Evolutionary conservation across 2,329 filamentous ascomycete species (phyloP).

Genomic region (Aspergillus versicolor): DNA sequence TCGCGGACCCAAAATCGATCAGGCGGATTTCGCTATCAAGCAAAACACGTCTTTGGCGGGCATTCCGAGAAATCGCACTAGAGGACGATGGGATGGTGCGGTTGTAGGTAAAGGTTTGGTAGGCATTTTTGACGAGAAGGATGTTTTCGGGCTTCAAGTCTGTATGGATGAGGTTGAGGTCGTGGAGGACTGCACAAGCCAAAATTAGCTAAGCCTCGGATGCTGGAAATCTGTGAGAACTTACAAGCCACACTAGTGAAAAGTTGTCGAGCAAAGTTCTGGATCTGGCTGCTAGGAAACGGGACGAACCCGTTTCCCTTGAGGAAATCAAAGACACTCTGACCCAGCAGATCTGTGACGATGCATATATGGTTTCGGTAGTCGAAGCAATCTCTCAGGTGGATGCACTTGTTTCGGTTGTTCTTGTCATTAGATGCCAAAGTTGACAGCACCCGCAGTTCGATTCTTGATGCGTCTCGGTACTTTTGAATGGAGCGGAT

Average conservation of each 20-base stretch:
- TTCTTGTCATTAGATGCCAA: constrained; percentile 85
- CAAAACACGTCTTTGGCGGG: constrained; percentile 62
- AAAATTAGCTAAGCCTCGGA: constrained; percentile 6
- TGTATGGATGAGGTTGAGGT: constrained; percentile 95
- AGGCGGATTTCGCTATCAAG: constrained; percentile 66
- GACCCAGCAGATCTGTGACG: constrained; percentile 74
- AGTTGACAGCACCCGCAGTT: constrained; percentile 87
- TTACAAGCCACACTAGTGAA: constrained; percentile 97
- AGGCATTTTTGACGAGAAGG: constrained; percentile 62
- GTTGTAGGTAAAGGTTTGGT: constrained; percentile 70
- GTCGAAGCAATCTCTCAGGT: constrained; percentile 94
- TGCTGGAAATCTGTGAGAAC: constrained; percentile 41
- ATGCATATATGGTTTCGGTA: constrained; percentile 96
- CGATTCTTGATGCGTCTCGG: constrained; percentile 90
- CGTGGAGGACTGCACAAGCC: constrained; percentile 73
- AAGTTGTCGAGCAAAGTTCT: constrained; percentile 91
- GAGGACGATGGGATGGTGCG: constrained; percentile 66
- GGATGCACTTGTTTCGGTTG: constrained; percentile 95
- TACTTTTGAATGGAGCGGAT: constrained; percentile 99
- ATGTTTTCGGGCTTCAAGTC: constrained; percentile 70
- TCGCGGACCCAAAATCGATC: constrained; percentile 68
- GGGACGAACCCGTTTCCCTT: constrained; percentile 95
- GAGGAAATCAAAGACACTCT: constrained; percentile 97
- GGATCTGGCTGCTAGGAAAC: constrained; percentile 97
- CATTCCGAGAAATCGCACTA: constrained; percentile 55